These are phyloP conservation scores for Melampsora occidentalis DNA, from an alignment of 1,284 basidiomycete genomes.

Conservation along the genomic window DNA sequence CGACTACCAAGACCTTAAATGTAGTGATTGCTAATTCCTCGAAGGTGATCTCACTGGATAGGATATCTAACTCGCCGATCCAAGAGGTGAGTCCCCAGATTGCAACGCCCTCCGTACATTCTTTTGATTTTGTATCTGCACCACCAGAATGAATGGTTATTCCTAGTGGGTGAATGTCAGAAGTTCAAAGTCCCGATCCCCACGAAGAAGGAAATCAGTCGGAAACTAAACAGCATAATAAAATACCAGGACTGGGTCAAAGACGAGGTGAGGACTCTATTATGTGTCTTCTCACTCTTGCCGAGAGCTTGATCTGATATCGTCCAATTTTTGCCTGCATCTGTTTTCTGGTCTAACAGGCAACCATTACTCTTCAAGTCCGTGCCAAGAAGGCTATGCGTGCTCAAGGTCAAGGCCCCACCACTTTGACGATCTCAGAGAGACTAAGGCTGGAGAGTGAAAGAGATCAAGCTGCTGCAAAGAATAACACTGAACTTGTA, in stretches of 20 bases:
- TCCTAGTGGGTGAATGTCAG: slow-evolving; percentile 36
- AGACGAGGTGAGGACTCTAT: slow-evolving; percentile 24
- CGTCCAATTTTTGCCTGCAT: background rate
- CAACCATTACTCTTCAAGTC: slow-evolving; percentile 34
- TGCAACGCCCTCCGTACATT: background rate
- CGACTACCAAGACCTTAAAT: slow-evolving; percentile 23
- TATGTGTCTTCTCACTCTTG: background rate
- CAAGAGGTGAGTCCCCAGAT: slow-evolving; percentile 21
- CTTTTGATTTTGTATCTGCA: background rate
- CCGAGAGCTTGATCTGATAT: background rate
- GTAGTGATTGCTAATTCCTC: slow-evolving; percentile 38
- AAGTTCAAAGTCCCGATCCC: slow-evolving; percentile 21
- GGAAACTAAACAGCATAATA: slow-evolving; percentile 26
- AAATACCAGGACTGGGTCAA: slow-evolving; percentile 42
- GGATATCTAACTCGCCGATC: slow-evolving; percentile 32
- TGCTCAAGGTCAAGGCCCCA: slow-evolving; percentile 33
- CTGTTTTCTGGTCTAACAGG: slow-evolving; percentile 21
- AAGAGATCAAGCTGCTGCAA: slow-evolving; percentile 33
- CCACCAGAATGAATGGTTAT: slow-evolving; percentile 30
- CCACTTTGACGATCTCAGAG: slow-evolving; percentile 20
- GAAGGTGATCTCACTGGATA: slow-evolving; percentile 18
- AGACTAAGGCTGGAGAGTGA: slow-evolving; percentile 35
- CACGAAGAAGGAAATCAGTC: slow-evolving; percentile 31
- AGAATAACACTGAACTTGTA: slow-evolving; percentile 14
- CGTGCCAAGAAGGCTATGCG: slow-evolving; percentile 39